Base-by-base conservation (phyloP, 805 yeast species). In the Myxozyma neglecta region DNA sequence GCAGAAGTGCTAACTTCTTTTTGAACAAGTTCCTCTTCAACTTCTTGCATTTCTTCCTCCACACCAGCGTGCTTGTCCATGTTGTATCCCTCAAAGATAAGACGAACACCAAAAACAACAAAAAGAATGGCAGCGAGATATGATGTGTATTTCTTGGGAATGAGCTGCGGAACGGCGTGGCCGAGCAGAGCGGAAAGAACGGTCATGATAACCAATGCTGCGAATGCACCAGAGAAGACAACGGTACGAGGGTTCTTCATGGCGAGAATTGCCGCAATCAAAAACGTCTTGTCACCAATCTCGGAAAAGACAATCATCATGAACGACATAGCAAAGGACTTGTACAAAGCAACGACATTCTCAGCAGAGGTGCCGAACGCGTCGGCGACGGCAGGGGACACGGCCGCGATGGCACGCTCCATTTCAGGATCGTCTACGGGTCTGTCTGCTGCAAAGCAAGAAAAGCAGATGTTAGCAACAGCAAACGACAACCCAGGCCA, bases 231-330 rank as follows among this genome's bases (percentile, higher is more conserved):
- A 8, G 90, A 79, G 73, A 94, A 93, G n/a, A 94, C 98, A 51
- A 90, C 80, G 71, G 82, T 70, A 70, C 96, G 82, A 18, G 92
- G 84, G 75, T 91, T 87, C 72, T 90, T 89, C 98, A 94, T 94
- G 36, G 98, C 97, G 97, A 94, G 92, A 67, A 94, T 80, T 1
- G 97, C 98, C 40, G 99, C 97, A 70, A 94, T 90, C 67, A 94
- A 81, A 73, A 94, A 94, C 0, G 99, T 94, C 77, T 94, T 94
- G 75, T 94, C 99, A 62, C 99, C 99, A 61, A 94, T 87, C 75
- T 94, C 99, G 35, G 96, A 89, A n/a, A 91, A 89, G 37, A 89
- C 77, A 71, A 94, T 94, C 99, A 94, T 94, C 14, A 93, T 83
- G 39, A 86, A 77, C 1, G 98, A 84, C 86, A 93, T 84, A 61